Conservation (phyloP, 805 yeast genomes). For the Barnettozyma sp. region DNA sequence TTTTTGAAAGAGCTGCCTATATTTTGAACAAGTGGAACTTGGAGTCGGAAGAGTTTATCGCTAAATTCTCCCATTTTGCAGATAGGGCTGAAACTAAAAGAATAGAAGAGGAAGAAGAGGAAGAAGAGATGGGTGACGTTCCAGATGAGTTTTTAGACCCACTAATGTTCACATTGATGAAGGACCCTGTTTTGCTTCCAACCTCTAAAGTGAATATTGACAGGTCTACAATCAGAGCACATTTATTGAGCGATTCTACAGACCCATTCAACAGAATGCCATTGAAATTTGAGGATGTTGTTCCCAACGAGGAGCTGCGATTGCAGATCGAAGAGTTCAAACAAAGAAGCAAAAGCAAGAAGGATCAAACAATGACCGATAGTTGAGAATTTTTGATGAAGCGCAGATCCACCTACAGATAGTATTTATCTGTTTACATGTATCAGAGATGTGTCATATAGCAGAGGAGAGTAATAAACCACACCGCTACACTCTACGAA, state of each 20-base stretch:
- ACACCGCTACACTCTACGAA: too few species aligned
- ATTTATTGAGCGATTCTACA: slow-evolving; percentile 86
- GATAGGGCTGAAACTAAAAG: slow-evolving; percentile 56
- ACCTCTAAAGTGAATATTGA: slow-evolving; percentile 80
- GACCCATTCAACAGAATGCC: slow-evolving; percentile 97
- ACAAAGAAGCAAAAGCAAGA: slow-evolving; percentile 7
- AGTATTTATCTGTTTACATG: too few species aligned
- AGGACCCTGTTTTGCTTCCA: slow-evolving; percentile 93
- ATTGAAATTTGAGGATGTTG: slow-evolving; percentile 78
- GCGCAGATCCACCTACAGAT: too few species aligned
- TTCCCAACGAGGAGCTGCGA: slow-evolving; percentile 67
- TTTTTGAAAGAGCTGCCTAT: slow-evolving; percentile 63
- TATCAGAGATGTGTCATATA: too few species aligned
- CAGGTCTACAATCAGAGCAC: slow-evolving; percentile 86
- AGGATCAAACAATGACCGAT: slow-evolving; percentile 18
- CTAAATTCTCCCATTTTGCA: slow-evolving; percentile 48
- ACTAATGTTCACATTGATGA: slow-evolving; percentile 91
- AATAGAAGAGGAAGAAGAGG: slow-evolving; percentile 69
- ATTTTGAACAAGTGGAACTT: slow-evolving; percentile 52
- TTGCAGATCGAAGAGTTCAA: slow-evolving; percentile 47
- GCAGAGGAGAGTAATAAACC: too few species aligned
- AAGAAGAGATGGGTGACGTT: slow-evolving; percentile 80
- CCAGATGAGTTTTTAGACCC: slow-evolving; percentile 98
- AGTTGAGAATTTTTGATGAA: slow-evolving; percentile 1
- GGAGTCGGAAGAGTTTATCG: slow-evolving; percentile 50